Conservation (phyloP, 148 eudicot genomes). For the Silene latifolia region DNA sequence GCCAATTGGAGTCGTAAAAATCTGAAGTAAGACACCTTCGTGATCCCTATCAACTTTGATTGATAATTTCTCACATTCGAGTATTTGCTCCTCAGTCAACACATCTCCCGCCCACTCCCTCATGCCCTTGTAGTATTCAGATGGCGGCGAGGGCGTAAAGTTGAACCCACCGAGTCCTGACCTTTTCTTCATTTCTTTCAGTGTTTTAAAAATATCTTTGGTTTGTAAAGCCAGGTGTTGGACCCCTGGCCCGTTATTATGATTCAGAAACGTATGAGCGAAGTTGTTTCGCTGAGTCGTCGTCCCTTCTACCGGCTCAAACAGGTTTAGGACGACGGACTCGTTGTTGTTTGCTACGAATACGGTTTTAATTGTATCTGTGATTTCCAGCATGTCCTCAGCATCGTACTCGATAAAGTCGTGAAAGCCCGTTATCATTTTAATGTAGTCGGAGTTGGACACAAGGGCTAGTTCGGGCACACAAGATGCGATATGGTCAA, state of each 20-base stretch:
- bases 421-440: conserved; percentile 70
- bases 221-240: conserved; percentile 75
- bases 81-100: conserved; percentile 66
- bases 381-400: conserved; percentile 63
- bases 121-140: conserved; percentile 63
- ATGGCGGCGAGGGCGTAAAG: conserved; percentile 82
- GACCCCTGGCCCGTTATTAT: conserved; percentile 82
- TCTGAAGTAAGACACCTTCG: conserved; percentile 84
- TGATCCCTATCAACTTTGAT: conserved; percentile 83
- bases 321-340: conserved; percentile 58
- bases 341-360: conserved; percentile 73
- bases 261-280: conserved; percentile 81
- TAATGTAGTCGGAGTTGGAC: conserved; percentile 47
- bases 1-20: conserved; percentile 82
- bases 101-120: conserved; percentile 55
- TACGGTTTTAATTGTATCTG: conserved; percentile 63
- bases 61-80: conserved; percentile 72
- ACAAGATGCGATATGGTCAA: conserved; percentile 80
- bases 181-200: conserved; percentile 79
- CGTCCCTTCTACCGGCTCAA: conserved; percentile 73
- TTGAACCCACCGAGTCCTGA: conserved; percentile 73
- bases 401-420: conserved; percentile 74
- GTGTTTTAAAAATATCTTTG: conserved; percentile 65
- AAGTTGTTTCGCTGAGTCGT: conserved; percentile 81
- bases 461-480: conserved; percentile 54